Percentiles rank a stretch among this genome's conserved stretches.
Evolutionary conservation across 208 protist species (phyloP).

Genomic region (Trypanosoma cruzi): DNA sequence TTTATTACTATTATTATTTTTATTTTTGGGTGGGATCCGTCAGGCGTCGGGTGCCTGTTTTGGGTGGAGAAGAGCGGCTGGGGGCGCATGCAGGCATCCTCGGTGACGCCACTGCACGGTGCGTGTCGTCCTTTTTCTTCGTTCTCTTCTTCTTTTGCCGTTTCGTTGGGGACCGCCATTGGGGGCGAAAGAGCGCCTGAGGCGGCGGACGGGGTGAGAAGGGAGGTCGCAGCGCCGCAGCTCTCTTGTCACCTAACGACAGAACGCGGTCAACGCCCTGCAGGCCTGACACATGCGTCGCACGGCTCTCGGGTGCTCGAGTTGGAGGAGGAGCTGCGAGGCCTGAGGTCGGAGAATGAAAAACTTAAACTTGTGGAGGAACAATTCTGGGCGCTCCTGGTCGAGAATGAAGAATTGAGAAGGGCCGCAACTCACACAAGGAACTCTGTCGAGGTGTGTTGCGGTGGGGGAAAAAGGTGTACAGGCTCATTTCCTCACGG

Average conservation of each 20-base stretch:
- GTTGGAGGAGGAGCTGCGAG: background rate
- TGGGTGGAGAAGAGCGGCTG: background rate
- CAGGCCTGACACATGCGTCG: background rate
- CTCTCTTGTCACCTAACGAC: background rate
- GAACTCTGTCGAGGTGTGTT: background rate
- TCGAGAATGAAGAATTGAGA: constrained; percentile 17
- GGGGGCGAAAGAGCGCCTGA: background rate
- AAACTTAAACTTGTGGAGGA: constrained; percentile 11
- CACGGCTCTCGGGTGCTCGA: background rate
- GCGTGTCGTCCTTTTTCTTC: background rate
- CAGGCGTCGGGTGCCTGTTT: no score
- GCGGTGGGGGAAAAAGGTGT: background rate
- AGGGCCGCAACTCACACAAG: background rate
- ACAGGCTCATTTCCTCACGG: background rate
- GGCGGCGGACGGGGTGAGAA: background rate
- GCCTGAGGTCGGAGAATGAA: constrained; percentile 15
- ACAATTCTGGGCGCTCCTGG: constrained; percentile 22
- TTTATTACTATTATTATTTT: background rate
- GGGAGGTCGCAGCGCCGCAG: background rate
- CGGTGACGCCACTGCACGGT: background rate
- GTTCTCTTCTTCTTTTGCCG: background rate
- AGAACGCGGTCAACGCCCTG: background rate
- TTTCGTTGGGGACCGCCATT: background rate
- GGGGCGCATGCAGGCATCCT: background rate
- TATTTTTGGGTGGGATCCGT: background rate